Evolutionary conservation across 441 rosid species (phyloP), one percentile per base, ranked within the genome.

Genomic region (Populus hybrid): DNA sequence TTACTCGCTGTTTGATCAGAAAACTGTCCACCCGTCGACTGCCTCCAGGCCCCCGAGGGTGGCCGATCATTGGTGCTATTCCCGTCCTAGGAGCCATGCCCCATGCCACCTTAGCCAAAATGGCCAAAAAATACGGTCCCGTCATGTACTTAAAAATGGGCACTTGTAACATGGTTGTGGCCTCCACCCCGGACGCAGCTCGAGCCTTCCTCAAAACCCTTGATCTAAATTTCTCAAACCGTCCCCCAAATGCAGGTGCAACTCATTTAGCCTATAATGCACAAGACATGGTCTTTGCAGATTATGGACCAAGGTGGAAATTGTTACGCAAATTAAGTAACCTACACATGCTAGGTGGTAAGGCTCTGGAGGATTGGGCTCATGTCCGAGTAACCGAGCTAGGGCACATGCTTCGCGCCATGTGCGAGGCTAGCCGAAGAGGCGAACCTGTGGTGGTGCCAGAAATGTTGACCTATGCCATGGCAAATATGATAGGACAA

Each of bases 1-100:
- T 79, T 12, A 26, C 83, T 40, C 68, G 40, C 19, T 78, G 30
- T 24, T 70, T 81, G 4, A 24, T 79, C 5, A 34, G 1, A 28
- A 82, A 76, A 50, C 5, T 75, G 0, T 8, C 66, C 36, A 34
- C 7, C 35, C 32, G 28, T 4, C 80, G 40, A 0, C 85, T 87
- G 7, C 94, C 91, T 0, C 92, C 92, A 0, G 92, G 94, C 0
- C 92, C 94, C 0, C 87, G 64, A 69, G 92, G 92, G 4, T 89
- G 89, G 91, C 94, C 94, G 11, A 0, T 89, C 9, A 61, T 91
- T 0, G 92, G 92, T 0, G 85, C 88, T 7, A 83, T 91, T 19
- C 94, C 89, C 2, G 83, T 85, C 9, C 34, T 89, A 18, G 92
- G 92, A 3, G 23, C 70, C 74, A 85, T 86, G 89, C 94, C 94